phyloP scores from a whole-genome alignment of 73 alveolate genomes.

The Symbiodinium natans region DNA sequence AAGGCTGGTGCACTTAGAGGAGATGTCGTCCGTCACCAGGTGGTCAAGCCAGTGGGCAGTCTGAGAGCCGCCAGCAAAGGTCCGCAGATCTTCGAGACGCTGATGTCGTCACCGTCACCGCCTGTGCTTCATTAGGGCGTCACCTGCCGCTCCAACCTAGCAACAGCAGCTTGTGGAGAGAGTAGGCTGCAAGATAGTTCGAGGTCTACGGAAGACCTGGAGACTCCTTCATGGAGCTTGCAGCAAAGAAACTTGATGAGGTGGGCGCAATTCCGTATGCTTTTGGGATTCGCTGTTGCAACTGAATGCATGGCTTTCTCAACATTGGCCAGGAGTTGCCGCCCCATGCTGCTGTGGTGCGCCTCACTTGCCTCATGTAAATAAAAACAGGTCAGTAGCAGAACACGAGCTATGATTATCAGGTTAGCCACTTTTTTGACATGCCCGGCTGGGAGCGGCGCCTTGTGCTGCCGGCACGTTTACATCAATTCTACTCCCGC shows the following conservation, averaged over 20 bases:
- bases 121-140: background rate
- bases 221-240: slow-evolving; percentile 76
- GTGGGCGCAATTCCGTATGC: background rate
- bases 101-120: slow-evolving; percentile 26
- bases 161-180: too few species aligned
- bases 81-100: slow-evolving; percentile 52
- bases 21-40: too few species aligned
- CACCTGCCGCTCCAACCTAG: background rate
- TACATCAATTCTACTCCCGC: too few species aligned
- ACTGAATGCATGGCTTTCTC: too few species aligned
- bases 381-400: background rate
- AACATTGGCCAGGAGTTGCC: slow-evolving; percentile 26
- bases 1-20: too few species aligned
- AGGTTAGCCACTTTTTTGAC: slow-evolving; percentile 89
- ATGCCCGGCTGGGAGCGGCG: slow-evolving; percentile 91
- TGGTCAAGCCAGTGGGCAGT: too few species aligned
- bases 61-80: too few species aligned
- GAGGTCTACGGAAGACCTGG: slow-evolving; percentile 93
- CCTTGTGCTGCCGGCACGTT: background rate
- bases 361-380: background rate
- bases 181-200: too few species aligned
- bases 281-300: too few species aligned
- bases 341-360: slow-evolving; percentile 65
- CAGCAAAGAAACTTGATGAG: slow-evolving; percentile 84
- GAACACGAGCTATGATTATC: background rate